A percentile compares a stretch with the other conserved stretches of the same genome.
Conservation (phyloP, 495 filamentous ascomycete genomes). For the Parmelia sp. region DNA sequence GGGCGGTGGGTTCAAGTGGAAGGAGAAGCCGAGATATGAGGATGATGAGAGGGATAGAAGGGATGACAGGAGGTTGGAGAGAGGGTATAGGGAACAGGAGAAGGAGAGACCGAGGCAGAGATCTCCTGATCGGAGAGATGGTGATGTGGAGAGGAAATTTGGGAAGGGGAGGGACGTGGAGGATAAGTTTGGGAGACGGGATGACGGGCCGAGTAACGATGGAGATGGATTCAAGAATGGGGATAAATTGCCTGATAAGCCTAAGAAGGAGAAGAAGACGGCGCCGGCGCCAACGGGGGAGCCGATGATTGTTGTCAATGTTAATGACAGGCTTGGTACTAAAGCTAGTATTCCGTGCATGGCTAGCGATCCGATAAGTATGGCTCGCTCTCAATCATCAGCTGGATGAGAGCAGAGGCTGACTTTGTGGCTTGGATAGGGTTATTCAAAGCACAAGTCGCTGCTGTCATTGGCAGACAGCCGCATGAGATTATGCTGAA, state of each 20-base stretch:
- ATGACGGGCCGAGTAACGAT: background rate
- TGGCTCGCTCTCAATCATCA: conserved; percentile 22
- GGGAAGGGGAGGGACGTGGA: background rate
- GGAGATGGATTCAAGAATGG: conserved; percentile 4
- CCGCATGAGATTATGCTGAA: conserved; percentile 88
- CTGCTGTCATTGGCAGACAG: conserved; percentile 75
- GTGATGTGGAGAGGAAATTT: conserved; percentile 19
- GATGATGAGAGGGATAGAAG: conserved; percentile 36
- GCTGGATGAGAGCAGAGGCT: background rate
- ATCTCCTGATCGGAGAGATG: conserved; percentile 20
- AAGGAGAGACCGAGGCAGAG: conserved; percentile 26
- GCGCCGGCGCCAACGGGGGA: conserved; percentile 42
- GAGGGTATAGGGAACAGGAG: conserved; percentile 49
- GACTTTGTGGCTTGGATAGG: conserved; percentile 28
- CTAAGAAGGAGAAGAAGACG: conserved; percentile 37
- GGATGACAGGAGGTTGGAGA: conserved; percentile 37
- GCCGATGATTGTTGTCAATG: conserved; percentile 84
- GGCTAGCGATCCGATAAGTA: conserved; percentile 67
- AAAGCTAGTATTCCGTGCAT: conserved; percentile 86
- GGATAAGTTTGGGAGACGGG: conserved; percentile 7
- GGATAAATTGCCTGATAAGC: conserved; percentile 31
- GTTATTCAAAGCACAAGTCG: conserved; percentile 85
- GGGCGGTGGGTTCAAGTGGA: conserved; percentile 57
- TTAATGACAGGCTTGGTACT: conserved; percentile 87
- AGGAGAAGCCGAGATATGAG: conserved; percentile 50